phyloP scores from a whole-genome alignment of 371 early-diverging fungal genomes.

The Lichtheimia hyalospora region DNA sequence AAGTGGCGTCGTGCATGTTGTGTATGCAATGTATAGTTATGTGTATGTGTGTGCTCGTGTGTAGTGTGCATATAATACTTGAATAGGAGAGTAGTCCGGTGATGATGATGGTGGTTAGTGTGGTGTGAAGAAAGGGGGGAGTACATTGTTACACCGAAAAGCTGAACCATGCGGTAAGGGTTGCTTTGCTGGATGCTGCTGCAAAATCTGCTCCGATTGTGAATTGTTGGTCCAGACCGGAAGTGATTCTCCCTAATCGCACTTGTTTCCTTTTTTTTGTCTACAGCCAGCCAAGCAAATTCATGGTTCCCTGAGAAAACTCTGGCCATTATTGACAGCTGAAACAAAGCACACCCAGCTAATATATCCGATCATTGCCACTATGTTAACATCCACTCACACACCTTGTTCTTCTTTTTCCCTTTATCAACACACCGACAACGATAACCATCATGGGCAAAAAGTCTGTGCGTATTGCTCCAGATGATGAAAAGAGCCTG shows the following conservation, averaged over 20 bases:
- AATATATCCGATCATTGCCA: too few species aligned
- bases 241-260: neutral
- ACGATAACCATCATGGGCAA: slow-evolving; percentile 4
- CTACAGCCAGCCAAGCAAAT: neutral
- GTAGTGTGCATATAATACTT: neutral
- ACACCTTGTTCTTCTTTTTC: neutral
- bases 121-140: neutral
- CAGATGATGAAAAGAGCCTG: slow-evolving; percentile 20
- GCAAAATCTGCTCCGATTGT: neutral
- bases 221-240: slow-evolving; percentile 2
- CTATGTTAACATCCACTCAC: neutral
- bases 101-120: neutral
- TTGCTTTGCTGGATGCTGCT: neutral
- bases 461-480: slow-evolving; percentile 21
- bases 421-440: too few species aligned
- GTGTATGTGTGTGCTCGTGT: slow-evolving; percentile 1
- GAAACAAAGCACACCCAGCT: too few species aligned
- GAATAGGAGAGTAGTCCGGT: too few species aligned
- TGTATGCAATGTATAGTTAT: neutral
- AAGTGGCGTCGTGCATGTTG: slow-evolving; percentile 4
- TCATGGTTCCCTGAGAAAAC: neutral
- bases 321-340: too few species aligned
- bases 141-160: neutral
- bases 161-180: slow-evolving; percentile 1
- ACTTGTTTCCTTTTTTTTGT: neutral